Evolutionary conservation across 1,284 basidiomycete genomes (phyloP).

Genomic region (Ganoderma multipileum): DNA sequence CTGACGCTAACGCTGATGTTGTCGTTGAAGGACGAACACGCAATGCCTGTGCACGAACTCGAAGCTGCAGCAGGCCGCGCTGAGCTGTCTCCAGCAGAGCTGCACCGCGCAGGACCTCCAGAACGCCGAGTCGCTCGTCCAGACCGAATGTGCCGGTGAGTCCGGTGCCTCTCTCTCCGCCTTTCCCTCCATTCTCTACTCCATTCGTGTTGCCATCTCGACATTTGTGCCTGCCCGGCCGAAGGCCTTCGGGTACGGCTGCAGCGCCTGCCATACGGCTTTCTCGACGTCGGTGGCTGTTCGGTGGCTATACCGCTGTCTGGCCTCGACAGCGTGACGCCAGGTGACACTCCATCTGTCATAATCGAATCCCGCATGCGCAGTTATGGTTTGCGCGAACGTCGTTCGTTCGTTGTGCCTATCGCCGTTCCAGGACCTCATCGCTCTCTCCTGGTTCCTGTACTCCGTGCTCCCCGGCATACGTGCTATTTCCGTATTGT

Average conservation of each 20-base stretch:
- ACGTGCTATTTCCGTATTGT: background rate
- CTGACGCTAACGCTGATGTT: background rate
- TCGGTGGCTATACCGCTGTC: background rate
- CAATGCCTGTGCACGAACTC: conserved; percentile 1
- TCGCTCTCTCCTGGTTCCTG: background rate
- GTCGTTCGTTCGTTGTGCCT: background rate
- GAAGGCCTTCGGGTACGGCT: background rate
- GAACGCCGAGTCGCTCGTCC: conserved; percentile 8
- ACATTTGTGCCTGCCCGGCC: background rate
- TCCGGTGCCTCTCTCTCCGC: background rate
- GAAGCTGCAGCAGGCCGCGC: conserved; percentile 1
- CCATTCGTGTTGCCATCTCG: background rate
- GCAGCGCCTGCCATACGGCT: background rate
- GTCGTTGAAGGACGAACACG: background rate
- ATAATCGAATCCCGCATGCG: background rate
- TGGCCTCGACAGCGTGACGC: background rate
- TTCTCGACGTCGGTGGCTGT: background rate
- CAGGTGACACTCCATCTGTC: background rate
- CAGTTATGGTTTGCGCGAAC: background rate
- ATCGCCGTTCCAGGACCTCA: background rate
- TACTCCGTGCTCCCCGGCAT: background rate
- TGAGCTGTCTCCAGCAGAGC: conserved; percentile 1
- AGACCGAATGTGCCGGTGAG: conserved; percentile 7
- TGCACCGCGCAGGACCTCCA: conserved; percentile 8
- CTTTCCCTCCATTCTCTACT: background rate